These are phyloP conservation scores for Torrubiella hemipterigena DNA, from an alignment of 2,329 filamentous ascomycete genomes.

Conservation along the genomic window DNA sequence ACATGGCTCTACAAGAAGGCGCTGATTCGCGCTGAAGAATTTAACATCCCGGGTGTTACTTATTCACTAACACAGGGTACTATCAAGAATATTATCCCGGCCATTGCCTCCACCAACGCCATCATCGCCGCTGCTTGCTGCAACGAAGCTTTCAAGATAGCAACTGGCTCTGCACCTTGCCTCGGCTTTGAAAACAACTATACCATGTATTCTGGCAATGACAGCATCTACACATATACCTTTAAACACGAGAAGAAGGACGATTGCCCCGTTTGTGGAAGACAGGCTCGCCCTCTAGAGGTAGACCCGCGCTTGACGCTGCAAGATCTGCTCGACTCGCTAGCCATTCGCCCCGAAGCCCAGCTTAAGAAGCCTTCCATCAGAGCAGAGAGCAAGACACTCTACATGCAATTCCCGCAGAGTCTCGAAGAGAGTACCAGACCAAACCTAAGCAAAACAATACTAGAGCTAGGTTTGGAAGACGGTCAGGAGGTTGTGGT, in stretches of 20 bases:
- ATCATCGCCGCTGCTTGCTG: conserved; percentile 93
- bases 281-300: conserved; percentile 61
- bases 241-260: conserved; percentile 90
- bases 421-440: conserved; percentile 75
- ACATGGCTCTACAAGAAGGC: conserved; percentile 92
- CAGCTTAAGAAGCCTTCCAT: conserved; percentile 92
- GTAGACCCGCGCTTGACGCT: conserved; percentile 63
- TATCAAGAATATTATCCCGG: conserved; percentile 98
- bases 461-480: conserved; percentile 59
- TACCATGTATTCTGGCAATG: conserved; percentile 99
- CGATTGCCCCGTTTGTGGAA: conserved; percentile 90
- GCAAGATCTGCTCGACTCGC: conserved; percentile 71
- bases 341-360: conserved; percentile 73
- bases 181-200: conserved; percentile 77
- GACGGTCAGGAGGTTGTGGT: conserved; percentile 85
- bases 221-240: conserved; percentile 92
- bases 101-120: conserved; percentile 94
- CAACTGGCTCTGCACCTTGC: conserved; percentile 67
- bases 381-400: conserved; percentile 62
- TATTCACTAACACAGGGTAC: conserved; percentile 95
- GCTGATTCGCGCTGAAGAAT: conserved; percentile 68
- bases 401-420: conserved; percentile 81
- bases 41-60: conserved; percentile 83
- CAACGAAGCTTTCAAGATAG: conserved; percentile 94
- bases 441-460: conserved; percentile 66